Evolutionary conservation across 192 early-diverging fungal genomes (phyloP).

Genomic region (Mortierella claussenii): DNA sequence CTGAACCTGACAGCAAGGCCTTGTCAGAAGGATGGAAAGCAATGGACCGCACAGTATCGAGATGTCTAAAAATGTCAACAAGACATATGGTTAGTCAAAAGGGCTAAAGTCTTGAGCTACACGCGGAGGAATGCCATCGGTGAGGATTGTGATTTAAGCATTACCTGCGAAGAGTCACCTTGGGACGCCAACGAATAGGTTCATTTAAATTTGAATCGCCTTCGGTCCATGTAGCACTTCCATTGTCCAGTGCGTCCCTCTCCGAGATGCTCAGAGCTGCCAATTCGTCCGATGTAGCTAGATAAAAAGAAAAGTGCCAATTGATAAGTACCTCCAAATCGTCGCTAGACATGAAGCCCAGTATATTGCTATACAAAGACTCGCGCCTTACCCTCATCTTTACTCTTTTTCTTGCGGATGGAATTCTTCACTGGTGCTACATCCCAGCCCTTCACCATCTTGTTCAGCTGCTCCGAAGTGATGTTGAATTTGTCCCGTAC

Average conservation of each 20-base stretch:
- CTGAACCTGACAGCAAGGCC: slow-evolving; percentile 77
- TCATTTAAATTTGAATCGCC: slow-evolving; percentile 14
- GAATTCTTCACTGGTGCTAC: slow-evolving; percentile 36
- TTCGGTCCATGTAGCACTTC: slow-evolving; percentile 2
- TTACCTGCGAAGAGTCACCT: slow-evolving; percentile 31
- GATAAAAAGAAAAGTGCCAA: neutral
- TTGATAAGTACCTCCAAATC: no score
- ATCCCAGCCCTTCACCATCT: slow-evolving; percentile 58
- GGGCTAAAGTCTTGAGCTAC: neutral
- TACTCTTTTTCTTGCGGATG: slow-evolving; percentile 15
- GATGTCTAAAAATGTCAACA: slow-evolving; percentile 14
- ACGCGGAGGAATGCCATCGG: no score
- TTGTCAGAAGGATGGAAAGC: slow-evolving; percentile 58
- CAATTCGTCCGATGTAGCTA: slow-evolving; percentile 39
- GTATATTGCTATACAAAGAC: no score
- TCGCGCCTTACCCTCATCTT: slow-evolving; percentile 30
- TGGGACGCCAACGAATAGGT: slow-evolving; percentile 36
- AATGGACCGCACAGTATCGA: slow-evolving; percentile 46
- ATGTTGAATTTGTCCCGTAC: slow-evolving; percentile 66
- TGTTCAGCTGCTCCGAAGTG: slow-evolving; percentile 59
- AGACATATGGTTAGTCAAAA: neutral
- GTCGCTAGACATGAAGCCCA: no score
- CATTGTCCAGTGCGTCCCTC: neutral
- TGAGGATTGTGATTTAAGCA: no score
- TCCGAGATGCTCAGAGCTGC: slow-evolving; percentile 15